These are phyloP conservation scores for Trichoderma virens DNA, from an alignment of 495 filamentous ascomycete genomes.

Conservation along the genomic window DNA sequence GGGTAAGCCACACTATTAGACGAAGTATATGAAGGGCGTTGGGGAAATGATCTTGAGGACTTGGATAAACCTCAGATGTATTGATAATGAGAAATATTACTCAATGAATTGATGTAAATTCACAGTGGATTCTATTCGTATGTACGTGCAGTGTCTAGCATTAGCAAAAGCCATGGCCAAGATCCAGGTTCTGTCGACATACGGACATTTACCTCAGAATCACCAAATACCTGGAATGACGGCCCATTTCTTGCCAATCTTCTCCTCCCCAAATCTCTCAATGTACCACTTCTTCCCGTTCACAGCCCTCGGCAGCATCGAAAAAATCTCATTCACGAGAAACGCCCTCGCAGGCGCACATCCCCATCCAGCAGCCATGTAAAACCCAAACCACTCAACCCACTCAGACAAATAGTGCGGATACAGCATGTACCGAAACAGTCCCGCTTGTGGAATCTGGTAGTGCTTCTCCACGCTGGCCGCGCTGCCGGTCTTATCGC, in stretches of 20 bases:
- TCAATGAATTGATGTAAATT: no score
- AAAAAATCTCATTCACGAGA: conserved; percentile 74
- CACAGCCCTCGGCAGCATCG: conserved; percentile 85
- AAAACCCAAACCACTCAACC: conserved; percentile 92
- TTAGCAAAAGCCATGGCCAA: background rate
- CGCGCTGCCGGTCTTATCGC: conserved; percentile 19
- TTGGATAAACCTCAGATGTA: background rate
- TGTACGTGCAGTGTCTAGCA: no score
- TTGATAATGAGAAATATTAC: no score
- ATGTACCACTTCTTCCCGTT: conserved; percentile 83
- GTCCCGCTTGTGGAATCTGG: conserved; percentile 70
- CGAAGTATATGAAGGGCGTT: background rate
- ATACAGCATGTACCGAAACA: conserved; percentile 77
- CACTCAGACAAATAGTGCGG: conserved; percentile 94
- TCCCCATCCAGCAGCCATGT: conserved; percentile 54
- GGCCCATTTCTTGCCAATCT: conserved; percentile 66
- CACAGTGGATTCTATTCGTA: no score
- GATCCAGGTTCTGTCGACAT: background rate
- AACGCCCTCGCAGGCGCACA: conserved; percentile 72
- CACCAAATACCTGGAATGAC: conserved; percentile 72
- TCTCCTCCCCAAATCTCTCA: conserved; percentile 74
- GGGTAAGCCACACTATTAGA: background rate
- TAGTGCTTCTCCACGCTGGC: conserved; percentile 71
- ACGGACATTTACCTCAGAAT: background rate
- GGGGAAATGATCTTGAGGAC: background rate